phyloP scores from a whole-genome alignment of 2,329 filamentous ascomycete genomes.

The Simplicillium aogashimaense region DNA sequence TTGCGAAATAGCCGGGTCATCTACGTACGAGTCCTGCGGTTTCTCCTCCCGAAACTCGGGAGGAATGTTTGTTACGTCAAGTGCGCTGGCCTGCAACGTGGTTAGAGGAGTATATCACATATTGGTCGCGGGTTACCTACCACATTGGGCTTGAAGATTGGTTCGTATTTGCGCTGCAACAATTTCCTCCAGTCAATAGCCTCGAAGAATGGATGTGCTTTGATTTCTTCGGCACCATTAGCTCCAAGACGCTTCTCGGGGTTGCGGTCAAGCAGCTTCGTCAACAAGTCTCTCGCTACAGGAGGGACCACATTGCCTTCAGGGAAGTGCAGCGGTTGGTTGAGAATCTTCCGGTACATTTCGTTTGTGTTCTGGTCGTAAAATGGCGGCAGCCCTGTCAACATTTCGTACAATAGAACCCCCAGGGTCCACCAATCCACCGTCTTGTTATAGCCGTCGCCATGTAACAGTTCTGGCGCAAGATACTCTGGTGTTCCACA shows the following conservation, averaged over 20 bases:
- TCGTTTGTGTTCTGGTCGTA: slow-evolving; percentile 44
- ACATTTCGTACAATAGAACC: slow-evolving; percentile 84
- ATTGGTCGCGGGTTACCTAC: not conserved
- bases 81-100: not conserved
- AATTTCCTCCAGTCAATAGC: slow-evolving; percentile 3
- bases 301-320: slow-evolving; percentile 73
- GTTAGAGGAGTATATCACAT: not conserved
- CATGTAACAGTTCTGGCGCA: slow-evolving; percentile 73
- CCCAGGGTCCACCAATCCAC: slow-evolving; percentile 92
- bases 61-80: not conserved
- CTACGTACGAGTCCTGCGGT: not conserved
- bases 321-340: slow-evolving; percentile 49
- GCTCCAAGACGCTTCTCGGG: slow-evolving; percentile 70
- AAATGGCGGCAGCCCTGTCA: slow-evolving; percentile 80
- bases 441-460: slow-evolving; percentile 79
- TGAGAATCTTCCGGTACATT: not conserved
- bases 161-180: not conserved
- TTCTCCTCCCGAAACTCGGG: not conserved
- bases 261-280: slow-evolving; percentile 71
- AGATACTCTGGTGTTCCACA: slow-evolving; percentile 77
- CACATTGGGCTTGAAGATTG: slow-evolving; percentile 3
- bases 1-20: not conserved
- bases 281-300: slow-evolving; percentile 72
- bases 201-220: slow-evolving; percentile 4
- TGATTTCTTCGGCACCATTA: slow-evolving; percentile 39